These are phyloP conservation scores for Coniferiporia sulphurascens DNA, from an alignment of 1,284 basidiomycete genomes.

Conservation along the genomic window DNA sequence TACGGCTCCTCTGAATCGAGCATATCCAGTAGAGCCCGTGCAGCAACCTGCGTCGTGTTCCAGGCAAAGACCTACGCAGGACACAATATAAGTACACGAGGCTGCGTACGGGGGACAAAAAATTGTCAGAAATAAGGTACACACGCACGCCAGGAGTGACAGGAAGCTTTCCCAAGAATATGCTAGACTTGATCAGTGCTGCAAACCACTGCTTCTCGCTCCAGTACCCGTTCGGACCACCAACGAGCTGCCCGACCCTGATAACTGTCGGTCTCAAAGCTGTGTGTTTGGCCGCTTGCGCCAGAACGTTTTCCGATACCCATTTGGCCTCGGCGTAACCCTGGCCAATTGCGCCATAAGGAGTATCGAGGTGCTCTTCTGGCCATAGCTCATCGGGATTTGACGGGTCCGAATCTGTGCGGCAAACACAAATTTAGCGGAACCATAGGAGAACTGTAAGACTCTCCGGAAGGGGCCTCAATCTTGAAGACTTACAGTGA, in stretches of 20 bases:
- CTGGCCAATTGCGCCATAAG: conserved; percentile 8
- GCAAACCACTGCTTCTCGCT: conserved; percentile 19
- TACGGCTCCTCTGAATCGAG: background rate
- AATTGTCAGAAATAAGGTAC: background rate
- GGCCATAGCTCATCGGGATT: background rate
- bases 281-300: conserved; percentile 22
- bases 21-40: conserved; percentile 25
- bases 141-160: conserved; percentile 23
- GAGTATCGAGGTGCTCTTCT: background rate
- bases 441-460: background rate
- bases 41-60: conserved; percentile 13
- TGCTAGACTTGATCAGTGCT: conserved; percentile 15
- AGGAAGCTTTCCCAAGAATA: conserved; percentile 12
- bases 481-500: background rate
- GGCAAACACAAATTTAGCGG: background rate
- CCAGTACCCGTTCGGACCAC: conserved; percentile 13
- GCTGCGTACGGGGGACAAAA: background rate
- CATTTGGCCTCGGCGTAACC: conserved; percentile 64
- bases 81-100: background rate
- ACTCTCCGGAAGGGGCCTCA: background rate
- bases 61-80: background rate
- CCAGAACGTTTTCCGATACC: conserved; percentile 33
- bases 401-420: background rate
- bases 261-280: conserved; percentile 18
- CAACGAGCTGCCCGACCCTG: conserved; percentile 16